Evolutionary conservation across 2,329 filamentous ascomycete genomes (phyloP).

Genomic region (Pseudogymnoascus sp.): DNA sequence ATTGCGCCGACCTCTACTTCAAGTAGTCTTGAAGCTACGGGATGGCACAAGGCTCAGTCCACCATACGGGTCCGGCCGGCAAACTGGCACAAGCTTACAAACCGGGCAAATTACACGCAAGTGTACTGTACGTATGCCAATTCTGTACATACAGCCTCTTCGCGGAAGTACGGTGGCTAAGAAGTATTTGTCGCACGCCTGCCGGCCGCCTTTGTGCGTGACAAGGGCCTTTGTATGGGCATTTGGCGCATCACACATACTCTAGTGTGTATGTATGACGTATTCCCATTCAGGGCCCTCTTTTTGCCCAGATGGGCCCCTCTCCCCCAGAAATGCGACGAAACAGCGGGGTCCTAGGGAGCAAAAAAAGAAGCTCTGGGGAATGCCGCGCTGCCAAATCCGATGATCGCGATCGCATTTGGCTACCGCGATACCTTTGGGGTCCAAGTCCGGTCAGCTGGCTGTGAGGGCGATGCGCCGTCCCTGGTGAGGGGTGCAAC

Average conservation of each 20-base stretch:
- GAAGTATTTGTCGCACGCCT: background rate
- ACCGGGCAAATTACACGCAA: background rate
- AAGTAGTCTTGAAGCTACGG: background rate
- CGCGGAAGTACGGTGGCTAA: background rate
- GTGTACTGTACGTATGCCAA: background rate
- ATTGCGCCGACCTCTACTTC: background rate
- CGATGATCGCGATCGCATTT: background rate
- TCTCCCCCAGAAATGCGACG: background rate
- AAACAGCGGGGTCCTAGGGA: background rate
- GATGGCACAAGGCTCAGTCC: background rate
- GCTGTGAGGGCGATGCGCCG: background rate
- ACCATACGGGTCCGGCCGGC: background rate
- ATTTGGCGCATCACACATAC: background rate
- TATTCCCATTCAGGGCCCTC: background rate
- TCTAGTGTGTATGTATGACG: background rate
- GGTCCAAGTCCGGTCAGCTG: background rate
- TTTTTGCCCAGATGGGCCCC: too few species aligned
- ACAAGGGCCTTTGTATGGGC: background rate
- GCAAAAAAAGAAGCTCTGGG: background rate
- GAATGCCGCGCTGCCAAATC: background rate
- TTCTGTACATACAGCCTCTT: background rate
- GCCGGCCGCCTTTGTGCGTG: background rate
- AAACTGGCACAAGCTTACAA: background rate
- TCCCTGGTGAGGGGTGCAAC: background rate
- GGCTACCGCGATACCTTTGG: background rate